These are phyloP conservation scores for Aspergillus floridensis DNA, from an alignment of 2,329 filamentous ascomycete genomes.

Conservation along the genomic window DNA sequence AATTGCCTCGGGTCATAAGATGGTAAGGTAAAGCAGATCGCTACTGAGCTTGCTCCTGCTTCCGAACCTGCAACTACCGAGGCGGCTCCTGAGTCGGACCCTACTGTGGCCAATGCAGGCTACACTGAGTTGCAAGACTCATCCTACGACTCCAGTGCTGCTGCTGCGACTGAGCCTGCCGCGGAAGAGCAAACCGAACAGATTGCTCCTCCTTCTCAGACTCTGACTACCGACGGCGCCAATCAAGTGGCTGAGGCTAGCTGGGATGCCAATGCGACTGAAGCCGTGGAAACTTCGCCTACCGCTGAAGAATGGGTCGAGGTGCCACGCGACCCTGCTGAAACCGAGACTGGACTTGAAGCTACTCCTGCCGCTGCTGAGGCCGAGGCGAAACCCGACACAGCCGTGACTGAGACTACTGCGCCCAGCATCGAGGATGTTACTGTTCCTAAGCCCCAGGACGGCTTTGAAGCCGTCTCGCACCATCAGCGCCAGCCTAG, in stretches of 20 bases:
- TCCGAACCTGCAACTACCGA: slow-evolving; percentile 40
- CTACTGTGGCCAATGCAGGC: slow-evolving; percentile 60
- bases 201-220: slow-evolving; percentile 37
- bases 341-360: slow-evolving; percentile 66
- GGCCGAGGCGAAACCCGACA: slow-evolving; percentile 56
- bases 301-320: slow-evolving; percentile 70
- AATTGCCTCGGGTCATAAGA: slow-evolving; percentile 36
- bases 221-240: slow-evolving; percentile 42
- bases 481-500: slow-evolving; percentile 36
- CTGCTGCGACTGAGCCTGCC: slow-evolving; percentile 29
- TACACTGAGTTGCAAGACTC: slow-evolving; percentile 57
- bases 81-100: slow-evolving; percentile 48
- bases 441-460: slow-evolving; percentile 47
- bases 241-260: slow-evolving; percentile 50
- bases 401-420: slow-evolving; percentile 52
- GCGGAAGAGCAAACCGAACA: slow-evolving; percentile 22
- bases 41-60: slow-evolving; percentile 42
- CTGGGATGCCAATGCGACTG: slow-evolving; percentile 54
- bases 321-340: slow-evolving; percentile 67
- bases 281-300: slow-evolving; percentile 47
- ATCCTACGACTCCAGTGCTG: slow-evolving; percentile 55
- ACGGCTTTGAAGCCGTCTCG: slow-evolving; percentile 37
- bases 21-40: slow-evolving; percentile 52
- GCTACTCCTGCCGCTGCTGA: slow-evolving; percentile 64
- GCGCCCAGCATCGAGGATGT: slow-evolving; percentile 84